phyloP scores from a whole-genome alignment of 768 basidiomycete species.

The Neoboletus magnificus region DNA sequence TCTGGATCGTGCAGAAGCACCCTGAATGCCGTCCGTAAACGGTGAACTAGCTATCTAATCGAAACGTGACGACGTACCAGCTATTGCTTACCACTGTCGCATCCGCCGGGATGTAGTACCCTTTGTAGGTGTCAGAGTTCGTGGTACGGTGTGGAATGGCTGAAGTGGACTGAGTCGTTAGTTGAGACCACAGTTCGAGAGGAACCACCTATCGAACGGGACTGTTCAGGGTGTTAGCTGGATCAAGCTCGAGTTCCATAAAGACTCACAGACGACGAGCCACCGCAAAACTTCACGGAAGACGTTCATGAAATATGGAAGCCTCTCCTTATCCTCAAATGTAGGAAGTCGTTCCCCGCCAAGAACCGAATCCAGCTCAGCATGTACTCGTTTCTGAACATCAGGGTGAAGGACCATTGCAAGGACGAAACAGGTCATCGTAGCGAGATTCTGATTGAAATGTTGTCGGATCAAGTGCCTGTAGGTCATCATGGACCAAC shows the following conservation, averaged over 20 bases:
- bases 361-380: background rate
- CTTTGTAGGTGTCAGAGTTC: slow-evolving; percentile 2
- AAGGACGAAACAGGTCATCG: background rate
- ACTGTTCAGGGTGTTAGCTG: background rate
- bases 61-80: background rate
- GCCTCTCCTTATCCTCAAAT: slow-evolving; percentile 1
- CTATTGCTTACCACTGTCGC: slow-evolving; percentile 3
- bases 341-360: slow-evolving; percentile 1
- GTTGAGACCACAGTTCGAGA: background rate
- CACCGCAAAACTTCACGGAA: slow-evolving; percentile 2
- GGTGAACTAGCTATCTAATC: too few relatives aligned
- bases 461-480: background rate
- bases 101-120: slow-evolving; percentile 1
- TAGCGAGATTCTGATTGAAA: background rate
- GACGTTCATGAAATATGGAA: slow-evolving; percentile 5
- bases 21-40: background rate
- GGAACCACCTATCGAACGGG: background rate
- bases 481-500: too few relatives aligned
- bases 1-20: slow-evolving; percentile 1
- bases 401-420: slow-evolving; percentile 1
- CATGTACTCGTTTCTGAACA: background rate
- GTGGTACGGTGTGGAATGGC: slow-evolving; percentile 1
- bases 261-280: slow-evolving; percentile 2
- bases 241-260: background rate
- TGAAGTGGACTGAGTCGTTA: background rate